Evolutionary conservation across 805 yeast species (phyloP), one percentile per base, ranked within the genome.

Genomic region (Yamadazyma sp.): DNA sequence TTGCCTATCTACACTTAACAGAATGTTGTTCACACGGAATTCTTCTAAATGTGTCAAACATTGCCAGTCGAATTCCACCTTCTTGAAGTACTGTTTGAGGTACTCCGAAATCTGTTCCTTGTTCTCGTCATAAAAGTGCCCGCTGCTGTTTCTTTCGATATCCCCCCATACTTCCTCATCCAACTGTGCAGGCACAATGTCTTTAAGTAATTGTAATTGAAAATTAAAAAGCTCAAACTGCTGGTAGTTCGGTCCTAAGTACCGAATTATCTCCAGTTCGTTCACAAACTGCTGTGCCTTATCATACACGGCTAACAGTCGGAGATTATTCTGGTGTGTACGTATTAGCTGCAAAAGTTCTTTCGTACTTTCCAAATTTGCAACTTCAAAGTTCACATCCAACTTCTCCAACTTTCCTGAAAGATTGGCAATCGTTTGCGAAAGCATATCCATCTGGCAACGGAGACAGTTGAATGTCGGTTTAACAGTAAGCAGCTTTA

Each of bases 391-490:
- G 15, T 32, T 35, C n/a, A 50, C 19, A 28, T 42, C 44, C 3
- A 49, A 30, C 3, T 28, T 28, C 10, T 30, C 22, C 17, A 51
- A 42, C 25, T 46, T 44, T 21, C 42, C 31, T 6, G 32, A 16
- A 3, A 47, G 24, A 17, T 28, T 35, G 3, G 14, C 29, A 7
- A 54, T 19, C 3, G 43, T 13, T 1, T 28, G 20, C 6, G 40
- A 23, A 1, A 47, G 17, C 28, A 45, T 29, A n/a, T 39, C 13
- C 9, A 34, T 30, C 32, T 54, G 58, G 24, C 59, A 56, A 6
- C 37, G 38, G 3, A 53, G 32, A 39, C 59, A 54, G 35, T 54
- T 47, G 22, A 39, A 41, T 1, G 58, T 53, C 8, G 58, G 57
- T 11, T 40, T 42, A 3, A 46, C 33, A 3, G 39, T 32, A 5